Percentiles rank a stretch among this genome's conserved stretches.
phyloP scores from a whole-genome alignment of 495 filamentous ascomycete genomes.

The Penicillium dipodomyicola region DNA sequence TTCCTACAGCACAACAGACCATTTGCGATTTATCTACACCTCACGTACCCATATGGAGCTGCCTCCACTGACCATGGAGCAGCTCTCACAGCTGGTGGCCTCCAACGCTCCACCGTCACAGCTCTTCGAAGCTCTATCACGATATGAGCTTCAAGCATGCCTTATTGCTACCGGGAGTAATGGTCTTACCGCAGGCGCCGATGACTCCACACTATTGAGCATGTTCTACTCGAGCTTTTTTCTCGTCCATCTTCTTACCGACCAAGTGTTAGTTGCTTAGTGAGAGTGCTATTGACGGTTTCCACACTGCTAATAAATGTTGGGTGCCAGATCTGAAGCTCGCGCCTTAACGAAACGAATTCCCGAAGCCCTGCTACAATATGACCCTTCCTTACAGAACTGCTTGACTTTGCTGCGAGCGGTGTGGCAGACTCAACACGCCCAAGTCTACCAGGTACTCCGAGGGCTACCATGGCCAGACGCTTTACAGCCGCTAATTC shows the following conservation, averaged over 20 bases:
- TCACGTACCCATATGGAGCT: conserved; percentile 31
- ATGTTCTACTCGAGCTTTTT: conserved; percentile 52
- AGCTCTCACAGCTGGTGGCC: conserved; percentile 38
- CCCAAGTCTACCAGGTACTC: conserved; percentile 42
- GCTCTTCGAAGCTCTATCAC: conserved; percentile 44
- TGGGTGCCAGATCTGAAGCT: conserved; percentile 46
- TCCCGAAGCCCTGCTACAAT: conserved; percentile 35
- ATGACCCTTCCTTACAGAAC: conserved; percentile 44
- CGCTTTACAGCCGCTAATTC: conserved; percentile 36
- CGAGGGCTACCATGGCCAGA: conserved; percentile 46
- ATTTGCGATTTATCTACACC: background rate
- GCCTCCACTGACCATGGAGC: conserved; percentile 35
- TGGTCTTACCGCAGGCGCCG: conserved; percentile 5
- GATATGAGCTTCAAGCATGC: conserved; percentile 46
- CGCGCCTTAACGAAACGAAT: conserved; percentile 51
- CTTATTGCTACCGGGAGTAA: conserved; percentile 28
- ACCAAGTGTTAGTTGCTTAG: conserved; percentile 44
- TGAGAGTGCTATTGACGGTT: background rate
- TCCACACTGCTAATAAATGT: conserved; percentile 2
- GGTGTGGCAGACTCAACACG: conserved; percentile 49
- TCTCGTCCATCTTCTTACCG: conserved; percentile 50
- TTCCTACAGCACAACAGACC: background rate
- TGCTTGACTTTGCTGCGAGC: conserved; percentile 47
- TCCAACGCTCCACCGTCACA: conserved; percentile 37
- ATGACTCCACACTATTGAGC: conserved; percentile 36